These are phyloP conservation scores for Flagelloscypha sp. DNA, from an alignment of 768 basidiomycete species.

Conservation along the genomic window DNA sequence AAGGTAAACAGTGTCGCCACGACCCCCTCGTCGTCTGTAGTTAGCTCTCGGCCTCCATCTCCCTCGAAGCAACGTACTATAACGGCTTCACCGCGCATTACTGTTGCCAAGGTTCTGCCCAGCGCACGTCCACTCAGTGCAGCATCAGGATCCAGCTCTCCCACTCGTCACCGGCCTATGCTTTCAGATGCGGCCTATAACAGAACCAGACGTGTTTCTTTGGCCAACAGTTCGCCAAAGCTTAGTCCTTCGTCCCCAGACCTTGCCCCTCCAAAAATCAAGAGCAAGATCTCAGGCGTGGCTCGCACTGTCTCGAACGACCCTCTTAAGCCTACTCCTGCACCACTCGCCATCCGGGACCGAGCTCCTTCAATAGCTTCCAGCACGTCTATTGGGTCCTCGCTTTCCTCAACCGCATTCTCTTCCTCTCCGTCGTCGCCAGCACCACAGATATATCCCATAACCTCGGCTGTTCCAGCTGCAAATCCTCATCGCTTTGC, in stretches of 20 bases:
- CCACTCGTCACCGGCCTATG: no score
- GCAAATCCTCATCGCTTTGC: constrained; percentile 52
- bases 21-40: no score
- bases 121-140: no score
- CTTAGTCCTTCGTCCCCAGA: constrained; percentile 12
- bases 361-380: constrained; percentile 37
- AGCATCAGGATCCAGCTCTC: no score
- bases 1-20: constrained; percentile 55
- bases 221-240: no score
- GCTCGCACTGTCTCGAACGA: constrained; percentile 24
- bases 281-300: constrained; percentile 51
- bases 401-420: constrained; percentile 21
- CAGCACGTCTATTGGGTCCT: constrained; percentile 14
- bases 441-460: constrained; percentile 36
- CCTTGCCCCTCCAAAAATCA: constrained; percentile 35
- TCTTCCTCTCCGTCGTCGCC: constrained; percentile 19
- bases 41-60: no score
- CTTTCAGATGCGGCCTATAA: no score
- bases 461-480: constrained; percentile 45
- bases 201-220: no score
- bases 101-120: no score
- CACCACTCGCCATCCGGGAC: constrained; percentile 20
- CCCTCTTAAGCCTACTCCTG: constrained; percentile 15
- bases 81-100: no score
- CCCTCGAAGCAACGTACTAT: no score